phyloP scores from a whole-genome alignment of 163 green algal species.

The Scenedesmus sp. region DNA sequence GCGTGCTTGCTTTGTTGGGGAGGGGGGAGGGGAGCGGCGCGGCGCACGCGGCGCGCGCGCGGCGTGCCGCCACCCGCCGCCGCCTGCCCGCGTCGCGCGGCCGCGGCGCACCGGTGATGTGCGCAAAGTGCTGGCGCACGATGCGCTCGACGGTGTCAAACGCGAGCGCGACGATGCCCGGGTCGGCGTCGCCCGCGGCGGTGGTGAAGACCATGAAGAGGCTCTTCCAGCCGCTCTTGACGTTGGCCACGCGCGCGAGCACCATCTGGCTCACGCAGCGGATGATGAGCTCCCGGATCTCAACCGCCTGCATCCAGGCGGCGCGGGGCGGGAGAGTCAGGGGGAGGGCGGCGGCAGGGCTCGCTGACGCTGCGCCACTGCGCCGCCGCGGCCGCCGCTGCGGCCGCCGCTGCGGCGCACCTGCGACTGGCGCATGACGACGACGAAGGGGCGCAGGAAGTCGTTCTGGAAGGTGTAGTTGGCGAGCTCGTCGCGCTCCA shows the following conservation, averaged over 20 bases:
- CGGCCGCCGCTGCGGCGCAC: conserved; percentile 31
- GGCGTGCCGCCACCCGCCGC: background rate
- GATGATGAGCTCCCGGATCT: conserved; percentile 99
- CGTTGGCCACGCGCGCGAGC: conserved; percentile 87
- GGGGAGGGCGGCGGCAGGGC: background rate
- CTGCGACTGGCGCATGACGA: conserved; percentile 92
- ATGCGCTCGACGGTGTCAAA: conserved; percentile 99
- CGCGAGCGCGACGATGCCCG: conserved; percentile 85
- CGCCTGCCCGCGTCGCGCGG: background rate
- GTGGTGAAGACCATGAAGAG: conserved; percentile 99
- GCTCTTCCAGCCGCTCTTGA: conserved; percentile 98
- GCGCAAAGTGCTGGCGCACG: conserved; percentile 94
- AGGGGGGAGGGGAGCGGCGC: too few species aligned
- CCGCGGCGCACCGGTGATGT: conserved; percentile 73
- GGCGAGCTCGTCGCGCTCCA: conserved; percentile 96
- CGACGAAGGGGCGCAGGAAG: conserved; percentile 97
- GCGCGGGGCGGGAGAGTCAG: background rate
- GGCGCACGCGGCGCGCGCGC: too few species aligned
- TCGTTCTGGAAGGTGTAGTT: conserved; percentile 99
- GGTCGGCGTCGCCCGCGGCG: conserved; percentile 84
- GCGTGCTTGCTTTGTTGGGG: too few species aligned
- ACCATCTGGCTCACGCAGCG: conserved; percentile 95
- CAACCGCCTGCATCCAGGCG: conserved; percentile 62
- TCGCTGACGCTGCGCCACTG: background rate
- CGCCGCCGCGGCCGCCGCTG: too few species aligned